These are phyloP conservation scores for Fusarium secorum DNA, from an alignment of 2,329 filamentous ascomycete genomes.

Conservation along the genomic window DNA sequence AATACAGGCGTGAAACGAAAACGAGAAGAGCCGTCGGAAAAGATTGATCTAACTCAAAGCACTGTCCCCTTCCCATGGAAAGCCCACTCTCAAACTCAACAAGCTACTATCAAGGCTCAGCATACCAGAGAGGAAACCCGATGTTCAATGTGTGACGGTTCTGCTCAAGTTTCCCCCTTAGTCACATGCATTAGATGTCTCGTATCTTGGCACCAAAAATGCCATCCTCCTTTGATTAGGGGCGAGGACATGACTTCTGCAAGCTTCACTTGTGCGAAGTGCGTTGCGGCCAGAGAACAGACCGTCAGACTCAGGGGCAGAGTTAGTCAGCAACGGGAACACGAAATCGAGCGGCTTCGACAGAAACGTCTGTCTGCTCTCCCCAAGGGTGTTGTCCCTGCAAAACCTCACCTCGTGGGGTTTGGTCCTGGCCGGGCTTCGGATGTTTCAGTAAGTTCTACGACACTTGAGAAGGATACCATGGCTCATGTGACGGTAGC, in stretches of 20 bases:
- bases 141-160: conserved; percentile 33
- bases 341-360: conserved; percentile 45
- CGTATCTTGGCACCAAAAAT: conserved; percentile 39
- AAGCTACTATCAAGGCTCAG: not conserved
- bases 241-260: not conserved
- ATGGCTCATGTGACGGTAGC: conserved; percentile 38
- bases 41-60: conserved; percentile 45
- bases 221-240: conserved; percentile 20
- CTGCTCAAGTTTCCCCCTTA: conserved; percentile 5
- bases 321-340: conserved; percentile 27
- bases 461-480: not conserved
- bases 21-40: conserved; percentile 24
- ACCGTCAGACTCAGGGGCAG: conserved; percentile 16
- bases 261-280: conserved; percentile 34
- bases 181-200: conserved; percentile 36
- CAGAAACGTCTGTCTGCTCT: conserved; percentile 45
- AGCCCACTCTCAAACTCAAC: not conserved
- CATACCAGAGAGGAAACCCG: not conserved
- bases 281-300: conserved; percentile 19
- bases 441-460: conserved; percentile 46
- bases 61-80: conserved; percentile 44
- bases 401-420: conserved; percentile 50
- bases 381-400: conserved; percentile 45
- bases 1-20: conserved; percentile 43
- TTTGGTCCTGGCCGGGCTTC: conserved; percentile 49